A percentile compares a stretch with the other conserved stretches of the same genome.
Evolutionary conservation across 768 basidiomycete species (phyloP).

Genomic region (Lentinula edodes): DNA sequence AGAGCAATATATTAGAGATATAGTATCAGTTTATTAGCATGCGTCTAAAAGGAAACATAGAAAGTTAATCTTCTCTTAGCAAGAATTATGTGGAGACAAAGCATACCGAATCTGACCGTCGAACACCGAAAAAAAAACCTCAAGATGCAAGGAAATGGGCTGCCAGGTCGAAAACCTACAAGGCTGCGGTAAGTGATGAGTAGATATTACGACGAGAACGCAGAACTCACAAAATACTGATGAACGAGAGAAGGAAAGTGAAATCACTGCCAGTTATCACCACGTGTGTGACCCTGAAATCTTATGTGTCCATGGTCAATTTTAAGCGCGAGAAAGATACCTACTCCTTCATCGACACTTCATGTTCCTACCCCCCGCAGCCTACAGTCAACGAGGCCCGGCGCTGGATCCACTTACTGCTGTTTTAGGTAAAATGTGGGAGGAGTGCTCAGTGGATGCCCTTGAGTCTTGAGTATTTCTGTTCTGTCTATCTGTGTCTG

Average conservation of each 20-base stretch:
- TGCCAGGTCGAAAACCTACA: not conserved
- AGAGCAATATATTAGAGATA: not conserved
- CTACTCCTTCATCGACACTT: no score
- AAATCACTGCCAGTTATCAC: not conserved
- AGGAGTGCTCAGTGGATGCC: no score
- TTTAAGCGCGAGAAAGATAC: no score
- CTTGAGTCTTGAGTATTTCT: no score
- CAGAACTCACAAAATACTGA: not conserved
- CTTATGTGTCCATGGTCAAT: not conserved
- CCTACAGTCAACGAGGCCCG: no score
- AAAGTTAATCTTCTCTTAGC: not conserved
- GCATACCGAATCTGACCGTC: not conserved
- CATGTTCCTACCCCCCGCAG: no score
- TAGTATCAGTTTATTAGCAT: constrained; percentile 4
- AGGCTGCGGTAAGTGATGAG: not conserved
- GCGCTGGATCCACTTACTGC: no score
- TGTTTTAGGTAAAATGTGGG: no score
- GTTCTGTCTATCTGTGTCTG: no score
- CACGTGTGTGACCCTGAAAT: not conserved
- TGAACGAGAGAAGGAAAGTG: not conserved
- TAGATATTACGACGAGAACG: not conserved
- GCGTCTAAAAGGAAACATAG: not conserved
- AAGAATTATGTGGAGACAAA: not conserved
- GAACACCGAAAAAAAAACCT: not conserved
- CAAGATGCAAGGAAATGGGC: not conserved